A percentile compares a stretch with the other conserved stretches of the same genome.
phyloP scores from a whole-genome alignment of 805 yeast genomes.

The Yueomyces sp. region DNA sequence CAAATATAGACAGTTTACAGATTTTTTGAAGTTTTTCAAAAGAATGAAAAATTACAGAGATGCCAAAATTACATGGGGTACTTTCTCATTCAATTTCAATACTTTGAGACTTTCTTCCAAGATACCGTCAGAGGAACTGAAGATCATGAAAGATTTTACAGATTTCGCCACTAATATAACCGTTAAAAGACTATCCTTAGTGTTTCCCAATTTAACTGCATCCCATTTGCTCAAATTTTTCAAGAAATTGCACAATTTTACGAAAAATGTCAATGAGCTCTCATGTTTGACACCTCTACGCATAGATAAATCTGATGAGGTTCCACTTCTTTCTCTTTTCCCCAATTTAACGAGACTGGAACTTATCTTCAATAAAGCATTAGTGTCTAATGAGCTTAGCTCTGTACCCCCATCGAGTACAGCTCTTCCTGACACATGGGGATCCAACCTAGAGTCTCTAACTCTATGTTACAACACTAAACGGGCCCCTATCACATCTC shows the following conservation, averaged over 20 bases:
- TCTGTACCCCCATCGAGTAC: not conserved
- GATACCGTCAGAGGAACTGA: slow-evolving; percentile 13
- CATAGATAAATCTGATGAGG: slow-evolving; percentile 12
- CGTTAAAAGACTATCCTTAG: slow-evolving; percentile 7
- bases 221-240: slow-evolving; percentile 7
- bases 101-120: slow-evolving; percentile 11
- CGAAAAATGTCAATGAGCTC: slow-evolving; percentile 5
- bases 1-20: slow-evolving; percentile 6
- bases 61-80: not conserved
- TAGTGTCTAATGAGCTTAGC: slow-evolving; percentile 4
- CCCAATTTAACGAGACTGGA: slow-evolving; percentile 11
- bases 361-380: slow-evolving; percentile 8
- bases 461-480: not conserved
- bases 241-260: slow-evolving; percentile 3
- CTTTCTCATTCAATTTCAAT: slow-evolving; percentile 1
- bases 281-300: slow-evolving; percentile 10
- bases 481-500: not conserved
- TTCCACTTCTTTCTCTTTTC: slow-evolving; percentile 7
- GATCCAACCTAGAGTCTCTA: not conserved
- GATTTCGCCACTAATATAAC: slow-evolving; percentile 4
- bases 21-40: slow-evolving; percentile 9
- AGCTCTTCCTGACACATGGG: not conserved
- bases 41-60: not conserved
- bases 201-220: slow-evolving; percentile 12
- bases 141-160: slow-evolving; percentile 6